Evolutionary conservation across 805 yeast species (phyloP).

Genomic region (Cyberlindnera petersonii): DNA sequence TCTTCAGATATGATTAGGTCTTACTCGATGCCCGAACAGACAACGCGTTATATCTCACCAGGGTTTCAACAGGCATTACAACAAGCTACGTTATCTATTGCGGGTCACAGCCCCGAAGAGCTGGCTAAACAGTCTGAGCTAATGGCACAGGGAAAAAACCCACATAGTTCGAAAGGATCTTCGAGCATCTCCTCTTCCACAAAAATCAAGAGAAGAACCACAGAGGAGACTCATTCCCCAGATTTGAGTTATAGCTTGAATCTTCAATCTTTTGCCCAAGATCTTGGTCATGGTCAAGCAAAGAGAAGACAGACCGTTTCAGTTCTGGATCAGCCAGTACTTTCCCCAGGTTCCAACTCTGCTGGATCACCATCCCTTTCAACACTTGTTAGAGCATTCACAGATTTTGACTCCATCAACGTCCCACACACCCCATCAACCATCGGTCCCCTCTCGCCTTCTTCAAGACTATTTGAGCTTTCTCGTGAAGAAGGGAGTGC

Average conservation of each 20-base stretch:
- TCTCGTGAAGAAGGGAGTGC: conserved; percentile 11
- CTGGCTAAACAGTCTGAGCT: conserved; percentile 33
- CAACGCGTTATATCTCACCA: neutral
- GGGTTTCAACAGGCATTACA: conserved; percentile 46
- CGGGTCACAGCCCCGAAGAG: conserved; percentile 50
- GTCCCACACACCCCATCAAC: conserved; percentile 18
- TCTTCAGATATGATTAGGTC: conserved; percentile 19
- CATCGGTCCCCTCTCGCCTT: conserved; percentile 17
- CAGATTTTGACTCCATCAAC: conserved; percentile 23
- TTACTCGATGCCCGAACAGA: conserved; percentile 15
- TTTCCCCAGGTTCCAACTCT: conserved; percentile 7
- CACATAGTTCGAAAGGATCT: conserved; percentile 28
- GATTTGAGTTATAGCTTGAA: conserved; percentile 2
- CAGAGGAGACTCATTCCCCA: neutral
- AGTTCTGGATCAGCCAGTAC: conserved; percentile 11
- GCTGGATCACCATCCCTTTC: conserved; percentile 19
- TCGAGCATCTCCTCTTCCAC: neutral
- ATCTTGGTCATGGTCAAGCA: neutral
- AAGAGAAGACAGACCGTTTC: conserved; percentile 12
- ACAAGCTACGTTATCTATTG: conserved; percentile 51
- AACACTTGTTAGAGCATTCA: conserved; percentile 23
- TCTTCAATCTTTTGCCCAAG: neutral
- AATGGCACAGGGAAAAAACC: conserved; percentile 43
- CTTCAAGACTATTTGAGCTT: conserved; percentile 9
- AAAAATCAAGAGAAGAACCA: neutral